A percentile compares a stretch with the other conserved stretches of the same genome.
Conservation (phyloP, 1,284 basidiomycete genomes). For the Mycosarcoma maydis region DNA sequence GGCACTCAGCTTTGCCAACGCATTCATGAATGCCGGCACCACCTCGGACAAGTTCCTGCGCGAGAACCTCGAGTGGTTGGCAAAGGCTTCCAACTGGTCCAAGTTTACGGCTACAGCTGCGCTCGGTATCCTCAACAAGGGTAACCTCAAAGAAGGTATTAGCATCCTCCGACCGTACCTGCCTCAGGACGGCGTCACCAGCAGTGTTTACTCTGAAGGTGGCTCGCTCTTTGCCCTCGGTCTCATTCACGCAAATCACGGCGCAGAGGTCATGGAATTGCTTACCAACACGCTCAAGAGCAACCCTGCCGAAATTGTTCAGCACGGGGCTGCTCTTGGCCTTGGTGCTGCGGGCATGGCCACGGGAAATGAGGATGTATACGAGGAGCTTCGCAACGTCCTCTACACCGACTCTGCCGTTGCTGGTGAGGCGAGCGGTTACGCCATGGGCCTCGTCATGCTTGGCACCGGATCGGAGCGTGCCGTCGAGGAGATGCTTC, state of each 20-base stretch:
- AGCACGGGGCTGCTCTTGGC: slow-evolving; percentile 67
- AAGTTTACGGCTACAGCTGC: slow-evolving; percentile 67
- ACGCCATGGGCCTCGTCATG: slow-evolving; percentile 67
- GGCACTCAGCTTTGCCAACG: slow-evolving; percentile 65
- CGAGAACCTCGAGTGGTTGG: slow-evolving; percentile 67
- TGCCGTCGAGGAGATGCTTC: slow-evolving; percentile 67
- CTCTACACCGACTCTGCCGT: slow-evolving; percentile 66
- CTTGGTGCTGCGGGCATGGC: slow-evolving; percentile 67
- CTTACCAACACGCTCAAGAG: slow-evolving; percentile 64
- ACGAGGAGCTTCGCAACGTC: slow-evolving; percentile 65
- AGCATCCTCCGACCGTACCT: slow-evolving; percentile 64
- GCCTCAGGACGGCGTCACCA: slow-evolving; percentile 61
- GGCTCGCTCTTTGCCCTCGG: slow-evolving; percentile 65
- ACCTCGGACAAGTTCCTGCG: slow-evolving; percentile 66
- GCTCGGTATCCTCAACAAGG: slow-evolving; percentile 66
- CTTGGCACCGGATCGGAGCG: slow-evolving; percentile 62
- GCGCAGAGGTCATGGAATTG: slow-evolving; percentile 63
- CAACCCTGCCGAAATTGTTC: slow-evolving; percentile 65
- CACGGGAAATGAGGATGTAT: slow-evolving; percentile 65
- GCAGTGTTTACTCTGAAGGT: slow-evolving; percentile 65
- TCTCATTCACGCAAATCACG: slow-evolving; percentile 66
- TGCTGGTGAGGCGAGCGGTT: slow-evolving; percentile 66
- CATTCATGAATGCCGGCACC: slow-evolving; percentile 66
- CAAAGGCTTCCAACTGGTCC: slow-evolving; percentile 67
- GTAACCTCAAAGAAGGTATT: slow-evolving; percentile 64